Conservation (phyloP, 495 filamentous ascomycete species). For the Parmelia sp. region DNA sequence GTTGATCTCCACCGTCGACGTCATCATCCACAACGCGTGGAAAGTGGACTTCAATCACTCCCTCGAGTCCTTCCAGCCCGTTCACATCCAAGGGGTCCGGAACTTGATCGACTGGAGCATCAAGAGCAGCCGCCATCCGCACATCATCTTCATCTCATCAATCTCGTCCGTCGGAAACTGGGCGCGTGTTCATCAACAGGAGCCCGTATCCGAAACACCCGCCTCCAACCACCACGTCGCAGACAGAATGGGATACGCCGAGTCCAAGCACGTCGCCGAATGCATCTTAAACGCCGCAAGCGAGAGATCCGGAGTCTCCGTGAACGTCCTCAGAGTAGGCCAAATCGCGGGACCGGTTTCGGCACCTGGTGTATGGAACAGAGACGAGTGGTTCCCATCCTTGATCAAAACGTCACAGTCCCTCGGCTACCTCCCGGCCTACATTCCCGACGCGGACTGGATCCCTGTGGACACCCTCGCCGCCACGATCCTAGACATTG, state of each 20-base stretch:
- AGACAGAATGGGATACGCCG: slow-evolving; percentile 23
- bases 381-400: slow-evolving; percentile 34
- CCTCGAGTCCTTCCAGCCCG: slow-evolving; percentile 31
- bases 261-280: slow-evolving; percentile 28
- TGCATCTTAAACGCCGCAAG: slow-evolving; percentile 21
- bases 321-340: slow-evolving; percentile 22
- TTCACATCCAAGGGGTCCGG: slow-evolving; percentile 21
- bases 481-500: slow-evolving; percentile 23
- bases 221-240: slow-evolving; percentile 17
- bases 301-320: slow-evolving; percentile 4
- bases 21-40: slow-evolving; percentile 38
- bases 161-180: slow-evolving; percentile 32
- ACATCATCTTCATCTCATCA: slow-evolving; percentile 52
- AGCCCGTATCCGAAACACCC: slow-evolving; percentile 8
- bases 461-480: slow-evolving; percentile 29
- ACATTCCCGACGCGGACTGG: slow-evolving; percentile 27
- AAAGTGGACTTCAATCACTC: slow-evolving; percentile 36
- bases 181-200: not conserved
- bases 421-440: slow-evolving; percentile 24
- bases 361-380: slow-evolving; percentile 32
- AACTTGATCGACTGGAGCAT: slow-evolving; percentile 27
- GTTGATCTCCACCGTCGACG: slow-evolving; percentile 25
- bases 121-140: slow-evolving; percentile 13
- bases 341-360: slow-evolving; percentile 26
- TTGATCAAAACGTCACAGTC: slow-evolving; percentile 29